A percentile compares a stretch with the other conserved stretches of the same genome.
Evolutionary conservation across 768 basidiomycete genomes (phyloP).

Genomic region (Suillus subalutaceus): DNA sequence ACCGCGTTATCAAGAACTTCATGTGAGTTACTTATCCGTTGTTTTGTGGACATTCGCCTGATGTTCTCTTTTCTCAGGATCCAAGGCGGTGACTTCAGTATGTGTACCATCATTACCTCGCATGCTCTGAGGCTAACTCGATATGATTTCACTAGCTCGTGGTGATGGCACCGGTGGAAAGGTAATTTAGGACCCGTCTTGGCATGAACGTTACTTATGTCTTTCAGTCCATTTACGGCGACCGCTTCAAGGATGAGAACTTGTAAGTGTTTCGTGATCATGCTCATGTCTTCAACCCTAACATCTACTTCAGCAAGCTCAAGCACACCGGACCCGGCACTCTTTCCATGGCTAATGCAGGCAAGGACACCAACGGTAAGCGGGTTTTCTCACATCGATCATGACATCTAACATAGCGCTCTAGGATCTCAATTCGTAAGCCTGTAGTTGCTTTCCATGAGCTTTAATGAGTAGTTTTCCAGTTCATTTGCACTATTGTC

Average conservation of each 20-base stretch:
- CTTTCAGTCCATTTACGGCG: constrained; percentile 83
- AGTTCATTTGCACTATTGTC: constrained; percentile 92
- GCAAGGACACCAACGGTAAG: constrained; percentile 89
- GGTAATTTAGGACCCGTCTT: constrained; percentile 40
- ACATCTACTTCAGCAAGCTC: constrained; percentile 73
- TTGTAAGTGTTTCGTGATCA: constrained; percentile 56
- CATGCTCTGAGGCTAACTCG: constrained; percentile 21
- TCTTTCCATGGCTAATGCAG: constrained; percentile 94
- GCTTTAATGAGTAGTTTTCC: constrained; percentile 4
- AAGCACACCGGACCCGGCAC: constrained; percentile 87
- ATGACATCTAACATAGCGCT: constrained; percentile 16
- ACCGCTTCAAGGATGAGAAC: constrained; percentile 93
- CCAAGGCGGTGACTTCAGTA: constrained; percentile 98
- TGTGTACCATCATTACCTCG: constrained; percentile 34
- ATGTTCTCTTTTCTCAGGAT: constrained; percentile 56
- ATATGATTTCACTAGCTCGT: constrained; percentile 49
- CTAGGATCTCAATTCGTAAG: constrained; percentile 87
- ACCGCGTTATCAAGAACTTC: constrained; percentile 93
- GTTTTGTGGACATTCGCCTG: not conserved
- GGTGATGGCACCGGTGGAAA: constrained; percentile 93
- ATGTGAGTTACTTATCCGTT: constrained; percentile 54
- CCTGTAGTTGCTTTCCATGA: not conserved
- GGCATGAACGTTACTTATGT: constrained; percentile 1
- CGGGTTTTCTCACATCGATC: not conserved
- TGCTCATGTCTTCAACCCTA: not conserved